Evolutionary conservation across 164 flowering plant species (phyloP).

Genomic region (Kalanchoe fedtschenkoi): DNA sequence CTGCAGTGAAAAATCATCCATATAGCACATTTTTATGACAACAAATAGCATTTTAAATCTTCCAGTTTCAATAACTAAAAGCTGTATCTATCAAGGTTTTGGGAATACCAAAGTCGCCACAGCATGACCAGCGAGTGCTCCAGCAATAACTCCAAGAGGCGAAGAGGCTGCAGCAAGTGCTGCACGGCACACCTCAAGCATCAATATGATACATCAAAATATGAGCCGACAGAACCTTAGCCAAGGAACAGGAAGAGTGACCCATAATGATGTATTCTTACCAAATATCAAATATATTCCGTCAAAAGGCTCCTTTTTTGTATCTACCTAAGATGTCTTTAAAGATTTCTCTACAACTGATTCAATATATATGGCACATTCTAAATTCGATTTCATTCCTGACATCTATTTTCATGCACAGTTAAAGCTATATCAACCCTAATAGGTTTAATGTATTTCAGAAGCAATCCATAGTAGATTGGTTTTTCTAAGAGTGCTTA

Average conservation of each 20-base stretch:
- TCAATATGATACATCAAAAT: not conserved
- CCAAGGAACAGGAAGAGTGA: not conserved
- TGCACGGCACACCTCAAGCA: slow-evolving; percentile 17
- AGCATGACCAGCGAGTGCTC: slow-evolving; percentile 94
- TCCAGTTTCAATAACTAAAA: not conserved
- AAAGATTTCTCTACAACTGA: not conserved
- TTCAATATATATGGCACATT: not conserved
- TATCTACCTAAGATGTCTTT: too few relatives aligned
- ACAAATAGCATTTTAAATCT: not conserved
- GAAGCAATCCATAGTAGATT: too few relatives aligned
- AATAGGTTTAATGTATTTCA: not conserved
- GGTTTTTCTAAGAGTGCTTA: too few relatives aligned
- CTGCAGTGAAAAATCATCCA: slow-evolving; percentile 23
- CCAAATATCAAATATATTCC: too few relatives aligned
- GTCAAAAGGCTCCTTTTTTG: too few relatives aligned
- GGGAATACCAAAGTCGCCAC: slow-evolving; percentile 78
- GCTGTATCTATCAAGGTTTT: slow-evolving; percentile 3
- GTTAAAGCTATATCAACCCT: not conserved
- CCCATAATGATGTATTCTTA: too few relatives aligned
- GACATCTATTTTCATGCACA: not conserved
- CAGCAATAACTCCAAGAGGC: slow-evolving; percentile 91
- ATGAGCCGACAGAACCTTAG: slow-evolving; percentile 1
- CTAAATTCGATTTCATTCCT: not conserved
- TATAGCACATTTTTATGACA: not conserved
- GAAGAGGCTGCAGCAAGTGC: slow-evolving; percentile 99